Conservation (phyloP, 1,284 basidiomycete genomes). For the Cutaneotrichosporon spelunceum region DNA sequence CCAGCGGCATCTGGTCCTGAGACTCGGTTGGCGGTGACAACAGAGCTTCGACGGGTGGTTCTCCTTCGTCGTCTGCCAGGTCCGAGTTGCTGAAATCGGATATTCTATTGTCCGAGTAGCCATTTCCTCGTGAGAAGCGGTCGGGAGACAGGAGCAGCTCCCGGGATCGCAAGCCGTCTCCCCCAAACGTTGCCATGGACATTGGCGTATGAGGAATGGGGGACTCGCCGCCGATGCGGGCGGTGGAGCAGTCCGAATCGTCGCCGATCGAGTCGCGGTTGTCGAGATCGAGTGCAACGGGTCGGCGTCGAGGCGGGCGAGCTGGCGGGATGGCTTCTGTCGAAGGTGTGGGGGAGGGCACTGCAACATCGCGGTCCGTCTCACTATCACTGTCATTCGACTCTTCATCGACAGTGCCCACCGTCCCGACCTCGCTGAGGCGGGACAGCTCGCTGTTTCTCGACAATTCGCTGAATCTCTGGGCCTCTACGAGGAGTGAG, state of each 20-base stretch:
- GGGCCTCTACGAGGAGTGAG: constrained; percentile 10
- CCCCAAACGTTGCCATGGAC: constrained; percentile 13
- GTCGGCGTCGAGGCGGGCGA: constrained; percentile 8
- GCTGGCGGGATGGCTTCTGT: background rate
- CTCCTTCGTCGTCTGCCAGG: constrained; percentile 4
- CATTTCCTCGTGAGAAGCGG: background rate
- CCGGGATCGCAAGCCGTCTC: constrained; percentile 13
- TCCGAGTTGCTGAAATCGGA: constrained; percentile 1
- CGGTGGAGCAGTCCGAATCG: background rate
- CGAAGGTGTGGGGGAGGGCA: background rate
- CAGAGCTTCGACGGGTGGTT: background rate
- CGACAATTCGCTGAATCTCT: constrained; percentile 9
- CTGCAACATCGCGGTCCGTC: constrained; percentile 1
- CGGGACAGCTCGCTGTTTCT: background rate
- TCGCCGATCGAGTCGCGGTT: constrained; percentile 1
- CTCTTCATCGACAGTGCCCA: constrained; percentile 4
- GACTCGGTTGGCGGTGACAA: background rate
- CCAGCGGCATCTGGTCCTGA: background rate
- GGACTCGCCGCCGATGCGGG: background rate
- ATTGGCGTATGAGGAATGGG: constrained; percentile 4
- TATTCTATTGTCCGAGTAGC: background rate
- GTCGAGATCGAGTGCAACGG: constrained; percentile 2
- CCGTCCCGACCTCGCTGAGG: constrained; percentile 3
- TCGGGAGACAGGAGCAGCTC: constrained; percentile 12
- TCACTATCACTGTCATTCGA: background rate